Evolutionary conservation across 2,329 filamentous ascomycete species (phyloP).

Genomic region (Neonectria ditissima): DNA sequence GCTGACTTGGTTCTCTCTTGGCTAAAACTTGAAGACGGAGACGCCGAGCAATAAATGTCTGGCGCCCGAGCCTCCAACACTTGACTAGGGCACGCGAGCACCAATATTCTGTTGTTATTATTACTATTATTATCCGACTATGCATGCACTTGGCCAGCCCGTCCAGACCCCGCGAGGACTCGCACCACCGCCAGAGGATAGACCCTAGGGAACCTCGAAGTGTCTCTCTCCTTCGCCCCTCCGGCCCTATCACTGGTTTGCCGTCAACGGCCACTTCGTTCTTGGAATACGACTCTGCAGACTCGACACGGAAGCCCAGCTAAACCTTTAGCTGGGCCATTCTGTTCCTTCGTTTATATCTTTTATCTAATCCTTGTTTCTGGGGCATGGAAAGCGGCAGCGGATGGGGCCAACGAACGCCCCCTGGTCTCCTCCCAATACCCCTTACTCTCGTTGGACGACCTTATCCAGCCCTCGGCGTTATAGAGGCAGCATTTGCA

Average conservation of each 20-base stretch:
- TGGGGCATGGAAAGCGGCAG: conserved; percentile 15
- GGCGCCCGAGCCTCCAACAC: conserved; percentile 1
- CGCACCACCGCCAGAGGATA: conserved; percentile 13
- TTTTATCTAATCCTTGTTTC: conserved; percentile 16
- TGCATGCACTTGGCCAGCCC: conserved; percentile 11
- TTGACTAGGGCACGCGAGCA: conserved; percentile 11
- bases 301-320: conserved; percentile 10
- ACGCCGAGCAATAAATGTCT: conserved; percentile 48
- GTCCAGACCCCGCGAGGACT: conserved; percentile 14
- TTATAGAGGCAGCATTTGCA: conserved; percentile 28
- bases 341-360: conserved; percentile 5
- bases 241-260: conserved; percentile 2
- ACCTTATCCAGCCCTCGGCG: conserved; percentile 15
- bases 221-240: conserved; percentile 3
- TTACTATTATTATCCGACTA: conserved; percentile 18
- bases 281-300: conserved; percentile 21
- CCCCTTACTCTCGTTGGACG: conserved; percentile 25
- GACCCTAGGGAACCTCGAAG: conserved; percentile 4
- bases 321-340: conserved; percentile 8
- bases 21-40: conserved; percentile 49
- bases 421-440: conserved; percentile 21
- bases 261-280: conserved; percentile 20
- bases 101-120: too few species aligned
- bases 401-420: conserved; percentile 13
- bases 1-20: conserved; percentile 45